These are phyloP conservation scores for Pseudopyrenochaeta lycopersici DNA, from an alignment of 2,329 filamentous ascomycete species.

Conservation along the genomic window DNA sequence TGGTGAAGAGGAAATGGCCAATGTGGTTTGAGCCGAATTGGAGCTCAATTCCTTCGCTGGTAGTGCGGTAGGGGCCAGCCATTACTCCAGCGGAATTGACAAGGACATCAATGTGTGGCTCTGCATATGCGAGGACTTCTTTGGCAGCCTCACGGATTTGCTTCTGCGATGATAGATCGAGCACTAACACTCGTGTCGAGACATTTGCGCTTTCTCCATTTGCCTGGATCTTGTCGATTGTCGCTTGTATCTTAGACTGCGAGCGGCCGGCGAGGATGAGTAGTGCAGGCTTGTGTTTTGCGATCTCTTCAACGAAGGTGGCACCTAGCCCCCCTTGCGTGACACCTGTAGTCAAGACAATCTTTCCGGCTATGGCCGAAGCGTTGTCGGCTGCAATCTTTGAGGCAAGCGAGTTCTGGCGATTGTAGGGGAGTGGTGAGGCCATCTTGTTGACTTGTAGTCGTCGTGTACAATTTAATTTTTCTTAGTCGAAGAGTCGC, in stretches of 20 bases:
- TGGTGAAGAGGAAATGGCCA: conserved; percentile 58
- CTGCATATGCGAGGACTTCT: conserved; percentile 34
- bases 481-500: not conserved
- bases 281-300: conserved; percentile 35
- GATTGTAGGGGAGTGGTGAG: conserved; percentile 30
- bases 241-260: conserved; percentile 50
- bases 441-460: conserved; percentile 2
- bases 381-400: conserved; percentile 53
- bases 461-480: not conserved
- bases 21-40: conserved; percentile 61
- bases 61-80: conserved; percentile 38
- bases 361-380: conserved; percentile 55
- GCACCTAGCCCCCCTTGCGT: conserved; percentile 40
- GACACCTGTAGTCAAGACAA: conserved; percentile 50
- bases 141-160: conserved; percentile 48
- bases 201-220: conserved; percentile 43
- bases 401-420: conserved; percentile 31
- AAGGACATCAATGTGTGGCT: conserved; percentile 53
- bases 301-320: conserved; percentile 35
- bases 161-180: conserved; percentile 50
- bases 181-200: conserved; percentile 35
- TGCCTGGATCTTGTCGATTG: conserved; percentile 48
- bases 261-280: conserved; percentile 54
- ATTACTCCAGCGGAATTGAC: conserved; percentile 54
- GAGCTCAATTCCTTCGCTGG: conserved; percentile 48